Percentiles rank a stretch among this genome's conserved stretches.
Conservation (phyloP, 495 filamentous ascomycete genomes). For the Podospora sp. region DNA sequence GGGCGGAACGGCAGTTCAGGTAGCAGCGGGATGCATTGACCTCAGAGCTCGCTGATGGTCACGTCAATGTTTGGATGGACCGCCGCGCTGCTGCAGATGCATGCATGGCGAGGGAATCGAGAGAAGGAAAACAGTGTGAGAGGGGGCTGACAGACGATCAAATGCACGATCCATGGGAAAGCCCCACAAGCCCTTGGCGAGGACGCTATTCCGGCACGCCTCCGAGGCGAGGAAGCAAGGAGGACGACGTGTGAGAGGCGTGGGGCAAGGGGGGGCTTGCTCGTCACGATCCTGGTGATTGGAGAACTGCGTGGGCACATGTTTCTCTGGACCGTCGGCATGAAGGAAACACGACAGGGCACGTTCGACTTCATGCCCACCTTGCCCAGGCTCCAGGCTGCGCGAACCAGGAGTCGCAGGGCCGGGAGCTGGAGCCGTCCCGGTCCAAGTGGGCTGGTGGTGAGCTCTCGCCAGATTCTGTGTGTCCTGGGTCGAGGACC, state of each 20-base stretch:
- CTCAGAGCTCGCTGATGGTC: slow-evolving; percentile 12
- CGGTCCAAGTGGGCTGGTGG: slow-evolving; percentile 8
- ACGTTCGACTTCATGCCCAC: not conserved
- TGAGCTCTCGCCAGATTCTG: not conserved
- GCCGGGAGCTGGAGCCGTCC: slow-evolving; percentile 5
- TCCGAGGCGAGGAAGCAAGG: slow-evolving; percentile 7
- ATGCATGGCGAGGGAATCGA: not conserved
- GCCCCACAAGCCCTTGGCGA: slow-evolving; percentile 6
- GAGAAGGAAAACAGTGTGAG: not conserved
- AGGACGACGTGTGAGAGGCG: slow-evolving; percentile 4
- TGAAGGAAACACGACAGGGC: slow-evolving; percentile 8
- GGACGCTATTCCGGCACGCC: slow-evolving; percentile 13
- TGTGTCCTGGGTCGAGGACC: not conserved
- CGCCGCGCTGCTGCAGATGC: slow-evolving; percentile 18
- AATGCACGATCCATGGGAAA: slow-evolving; percentile 15
- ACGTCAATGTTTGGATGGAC: slow-evolving; percentile 16
- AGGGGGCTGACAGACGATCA: slow-evolving; percentile 14
- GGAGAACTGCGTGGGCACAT: not conserved
- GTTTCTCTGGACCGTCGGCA: not conserved
- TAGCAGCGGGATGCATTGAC: slow-evolving; percentile 18
- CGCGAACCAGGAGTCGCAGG: slow-evolving; percentile 19
- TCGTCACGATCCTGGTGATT: not conserved
- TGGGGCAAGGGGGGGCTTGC: slow-evolving; percentile 16
- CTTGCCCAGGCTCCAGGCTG: slow-evolving; percentile 8
- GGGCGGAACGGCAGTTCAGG: slow-evolving; percentile 7